These are phyloP conservation scores for Plectranthus barbatus DNA, from an alignment of 257 asterid genomes.

Conservation along the genomic window DNA sequence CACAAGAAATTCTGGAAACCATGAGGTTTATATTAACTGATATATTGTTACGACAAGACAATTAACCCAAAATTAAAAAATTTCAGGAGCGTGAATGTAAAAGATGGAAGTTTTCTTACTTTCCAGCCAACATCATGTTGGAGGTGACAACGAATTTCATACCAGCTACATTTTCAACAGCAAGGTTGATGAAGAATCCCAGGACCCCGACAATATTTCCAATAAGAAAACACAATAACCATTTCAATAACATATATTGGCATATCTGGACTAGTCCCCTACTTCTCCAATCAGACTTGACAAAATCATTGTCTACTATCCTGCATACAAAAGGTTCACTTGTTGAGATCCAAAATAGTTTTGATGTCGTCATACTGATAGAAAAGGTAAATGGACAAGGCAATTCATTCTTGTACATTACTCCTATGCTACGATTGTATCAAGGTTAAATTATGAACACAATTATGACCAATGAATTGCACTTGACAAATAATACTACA, in stretches of 20 bases:
- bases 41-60: not conserved
- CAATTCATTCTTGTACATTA: not conserved
- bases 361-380: not conserved
- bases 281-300: slow-evolving; percentile 89
- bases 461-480: not conserved
- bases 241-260: slow-evolving; percentile 67
- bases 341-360: not conserved
- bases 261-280: slow-evolving; percentile 43
- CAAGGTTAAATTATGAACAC: not conserved
- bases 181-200: slow-evolving; percentile 87
- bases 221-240: slow-evolving; percentile 75
- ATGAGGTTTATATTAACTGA: not conserved
- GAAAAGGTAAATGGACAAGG: not conserved
- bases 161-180: slow-evolving; percentile 90
- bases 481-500: not conserved
- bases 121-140: slow-evolving; percentile 80
- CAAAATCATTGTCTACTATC: slow-evolving; percentile 65
- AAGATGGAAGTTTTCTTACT: slow-evolving; percentile 30
- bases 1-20: not conserved
- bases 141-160: slow-evolving; percentile 88
- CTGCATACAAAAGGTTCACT: slow-evolving; percentile 31
- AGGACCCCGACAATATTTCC: slow-evolving; percentile 65
- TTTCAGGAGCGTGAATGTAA: not conserved
- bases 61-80: not conserved
- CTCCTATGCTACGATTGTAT: not conserved